Conservation (phyloP, 2,329 filamentous ascomycete genomes). For the Nothophaeocryptopus gaeumannii region DNA sequence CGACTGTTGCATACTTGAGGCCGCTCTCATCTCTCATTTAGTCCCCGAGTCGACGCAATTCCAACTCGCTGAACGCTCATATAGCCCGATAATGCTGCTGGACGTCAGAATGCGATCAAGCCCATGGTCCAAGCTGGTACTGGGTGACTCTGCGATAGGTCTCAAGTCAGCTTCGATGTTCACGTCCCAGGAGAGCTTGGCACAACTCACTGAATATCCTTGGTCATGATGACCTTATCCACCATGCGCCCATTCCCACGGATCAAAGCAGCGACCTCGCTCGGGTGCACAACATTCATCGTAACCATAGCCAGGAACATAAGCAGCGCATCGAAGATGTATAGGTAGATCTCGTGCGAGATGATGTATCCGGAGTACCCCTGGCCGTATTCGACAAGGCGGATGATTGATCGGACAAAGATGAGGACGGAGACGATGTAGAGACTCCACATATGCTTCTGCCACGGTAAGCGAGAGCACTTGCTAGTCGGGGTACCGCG, state of each 20-base stretch:
- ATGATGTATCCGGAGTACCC: constrained; percentile 47
- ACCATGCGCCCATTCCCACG: constrained; percentile 14
- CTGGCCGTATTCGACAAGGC: constrained; percentile 49
- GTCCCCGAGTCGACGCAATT: no score
- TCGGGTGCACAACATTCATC: constrained; percentile 17
- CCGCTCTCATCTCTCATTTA: no score
- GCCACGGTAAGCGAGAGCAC: constrained; percentile 29
- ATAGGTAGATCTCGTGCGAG: constrained; percentile 32
- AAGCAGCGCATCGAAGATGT: constrained; percentile 20
- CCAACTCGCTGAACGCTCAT: no score
- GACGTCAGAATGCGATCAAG: no score
- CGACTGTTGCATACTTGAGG: no score
- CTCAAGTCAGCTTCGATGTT: no score
- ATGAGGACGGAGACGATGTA: constrained; percentile 48
- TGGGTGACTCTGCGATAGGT: no score
- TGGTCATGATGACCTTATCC: constrained; percentile 12
- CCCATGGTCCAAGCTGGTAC: no score
- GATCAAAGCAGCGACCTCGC: constrained; percentile 17
- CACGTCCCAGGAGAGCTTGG: background rate
- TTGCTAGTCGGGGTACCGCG: constrained; percentile 13
- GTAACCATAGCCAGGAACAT: constrained; percentile 18
- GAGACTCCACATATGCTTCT: constrained; percentile 41
- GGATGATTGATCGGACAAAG: constrained; percentile 49
- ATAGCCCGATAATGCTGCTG: no score
- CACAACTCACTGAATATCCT: constrained; percentile 7